Evolutionary conservation across 352 stramenopile species (phyloP).

Genomic region (Phytopythium sindhum): DNA sequence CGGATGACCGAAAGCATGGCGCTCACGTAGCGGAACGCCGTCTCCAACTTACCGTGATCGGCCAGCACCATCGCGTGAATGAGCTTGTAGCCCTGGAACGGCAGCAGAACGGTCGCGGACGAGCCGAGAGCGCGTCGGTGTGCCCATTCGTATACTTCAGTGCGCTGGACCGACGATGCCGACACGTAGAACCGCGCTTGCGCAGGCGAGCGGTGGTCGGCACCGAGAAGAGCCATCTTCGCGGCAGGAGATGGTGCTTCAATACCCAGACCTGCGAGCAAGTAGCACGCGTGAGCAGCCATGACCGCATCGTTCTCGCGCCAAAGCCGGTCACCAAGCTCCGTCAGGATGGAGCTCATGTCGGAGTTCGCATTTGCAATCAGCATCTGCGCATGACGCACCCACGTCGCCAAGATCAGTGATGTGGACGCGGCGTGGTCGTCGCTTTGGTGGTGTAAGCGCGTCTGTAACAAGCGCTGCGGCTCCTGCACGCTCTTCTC

Average conservation of each 20-base stretch:
- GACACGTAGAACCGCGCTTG: constrained; percentile 86
- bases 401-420: constrained; percentile 66
- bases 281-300: constrained; percentile 79
- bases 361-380: constrained; percentile 77
- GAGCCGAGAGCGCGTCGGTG: constrained; percentile 55
- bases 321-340: constrained; percentile 82
- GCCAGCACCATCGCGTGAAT: constrained; percentile 86
- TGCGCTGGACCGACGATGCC: constrained; percentile 68
- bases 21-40: constrained; percentile 85
- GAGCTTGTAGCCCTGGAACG: constrained; percentile 88
- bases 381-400: constrained; percentile 78
- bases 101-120: constrained; percentile 60
- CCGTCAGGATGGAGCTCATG: constrained; percentile 79
- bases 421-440: constrained; percentile 32
- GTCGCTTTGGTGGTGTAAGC: constrained; percentile 11
- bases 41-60: constrained; percentile 80
- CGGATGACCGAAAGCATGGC: constrained; percentile 82
- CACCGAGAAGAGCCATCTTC: constrained; percentile 80
- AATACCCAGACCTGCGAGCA: constrained; percentile 64
- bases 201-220: constrained; percentile 60
- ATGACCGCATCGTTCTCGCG: constrained; percentile 59
- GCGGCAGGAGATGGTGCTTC: constrained; percentile 73
- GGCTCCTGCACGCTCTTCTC: constrained; percentile 84
- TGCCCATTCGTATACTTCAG: constrained; percentile 84
- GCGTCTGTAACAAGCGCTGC: constrained; percentile 51